Evolutionary conservation across 2,329 filamentous ascomycete species (phyloP).

Genomic region (Aspergillus nomiae): DNA sequence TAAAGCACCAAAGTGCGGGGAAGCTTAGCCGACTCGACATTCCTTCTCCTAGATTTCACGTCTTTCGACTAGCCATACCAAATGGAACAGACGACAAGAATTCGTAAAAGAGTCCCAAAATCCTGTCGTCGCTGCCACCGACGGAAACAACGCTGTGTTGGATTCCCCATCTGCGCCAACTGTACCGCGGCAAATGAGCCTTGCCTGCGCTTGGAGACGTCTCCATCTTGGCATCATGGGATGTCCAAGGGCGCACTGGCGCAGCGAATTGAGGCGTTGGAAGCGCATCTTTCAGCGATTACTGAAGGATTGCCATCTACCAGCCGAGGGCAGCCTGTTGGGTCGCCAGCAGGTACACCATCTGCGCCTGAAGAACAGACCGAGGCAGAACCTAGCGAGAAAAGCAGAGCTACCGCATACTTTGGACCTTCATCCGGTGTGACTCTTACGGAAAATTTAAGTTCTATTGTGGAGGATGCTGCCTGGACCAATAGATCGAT

Average conservation of each 20-base stretch:
- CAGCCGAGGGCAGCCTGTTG: background rate
- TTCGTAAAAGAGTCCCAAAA: constrained; percentile 26
- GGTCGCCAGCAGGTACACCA: background rate
- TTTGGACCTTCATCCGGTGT: background rate
- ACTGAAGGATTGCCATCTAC: background rate
- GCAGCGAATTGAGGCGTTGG: constrained; percentile 23
- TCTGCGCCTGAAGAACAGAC: background rate
- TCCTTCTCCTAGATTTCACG: background rate
- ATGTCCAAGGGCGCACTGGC: constrained; percentile 28
- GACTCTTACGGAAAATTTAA: background rate
- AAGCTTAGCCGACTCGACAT: background rate
- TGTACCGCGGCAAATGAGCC: constrained; percentile 23
- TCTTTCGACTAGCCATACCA: background rate
- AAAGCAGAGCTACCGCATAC: background rate
- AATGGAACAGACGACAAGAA: constrained; percentile 2
- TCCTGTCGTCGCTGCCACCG: constrained; percentile 27
- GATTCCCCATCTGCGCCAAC: constrained; percentile 22
- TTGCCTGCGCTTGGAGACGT: constrained; percentile 21
- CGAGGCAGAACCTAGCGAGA: background rate
- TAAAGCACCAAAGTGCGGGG: background rate
- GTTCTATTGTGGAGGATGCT: background rate
- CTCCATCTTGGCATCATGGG: constrained; percentile 27
- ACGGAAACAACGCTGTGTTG: constrained; percentile 28
- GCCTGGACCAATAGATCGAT: background rate
- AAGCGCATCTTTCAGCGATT: constrained; percentile 18